Evolutionary conservation across 805 yeast species (phyloP), one percentile per base, ranked within the genome.

Genomic region (Jamesozyma rosinii): DNA sequence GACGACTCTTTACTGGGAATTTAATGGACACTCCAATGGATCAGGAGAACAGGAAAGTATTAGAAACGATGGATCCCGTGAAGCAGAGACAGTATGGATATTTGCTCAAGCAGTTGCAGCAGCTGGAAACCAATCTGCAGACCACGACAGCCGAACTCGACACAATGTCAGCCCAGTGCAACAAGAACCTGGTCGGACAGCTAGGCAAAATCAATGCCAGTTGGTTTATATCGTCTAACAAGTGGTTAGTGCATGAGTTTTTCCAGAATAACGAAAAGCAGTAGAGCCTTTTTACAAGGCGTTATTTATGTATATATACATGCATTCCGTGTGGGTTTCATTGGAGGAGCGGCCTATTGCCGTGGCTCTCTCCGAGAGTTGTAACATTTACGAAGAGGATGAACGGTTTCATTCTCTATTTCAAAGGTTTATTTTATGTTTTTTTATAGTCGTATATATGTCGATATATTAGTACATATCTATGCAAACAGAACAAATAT

Each of bases 141-240:
- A 49, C 48, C 21, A 58, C 65, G 2, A 48, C 53, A n/a, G 43
- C 42, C 15, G 62, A 59, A 29, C 40, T 62, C 40, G 53, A 54
- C 18, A 43, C 48, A 9, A 52, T 61, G 63, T 56, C 64, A 9
- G 45, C 42, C n/a, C 63, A 59, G 32, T 57, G 64, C 40, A 57
- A 58, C 19, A 49, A 53, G 26, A 55, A 59, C 38, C 41, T 60
- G 27, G 54, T 62, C 5, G 59, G 58, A 11, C 63, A 59, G 39
- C 40, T 62, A 20, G 66, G 66, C 6, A 58, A 57, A 38, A 48
- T 57, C 1, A 58, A 61, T 36, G 58, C 63, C 3, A 52, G 61
- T 42, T 56, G 61, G 59, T 51, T 62, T 34, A 55, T 59, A 22
- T 59, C 64, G 9, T 54, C 63, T 20, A 60, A 61, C 49, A 55